Percentiles rank a stretch among this genome's conserved stretches.
These are phyloP conservation scores for Podospora appendiculata DNA, from an alignment of 495 filamentous ascomycete genomes.

Conservation along the genomic window DNA sequence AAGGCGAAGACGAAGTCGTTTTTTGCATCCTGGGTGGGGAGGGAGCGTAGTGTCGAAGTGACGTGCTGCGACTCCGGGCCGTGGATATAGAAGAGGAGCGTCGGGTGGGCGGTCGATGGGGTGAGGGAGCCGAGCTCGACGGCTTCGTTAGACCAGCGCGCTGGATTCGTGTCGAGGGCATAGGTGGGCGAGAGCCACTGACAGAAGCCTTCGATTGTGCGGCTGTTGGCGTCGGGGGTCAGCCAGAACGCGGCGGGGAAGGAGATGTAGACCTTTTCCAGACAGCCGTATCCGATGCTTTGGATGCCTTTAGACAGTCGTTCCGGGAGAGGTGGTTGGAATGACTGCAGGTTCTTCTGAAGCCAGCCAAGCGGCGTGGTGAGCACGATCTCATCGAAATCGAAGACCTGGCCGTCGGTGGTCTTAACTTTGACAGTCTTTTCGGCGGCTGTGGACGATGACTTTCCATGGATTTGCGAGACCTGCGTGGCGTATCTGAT, in stretches of 20 bases:
- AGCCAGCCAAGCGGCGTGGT: slow-evolving; percentile 87
- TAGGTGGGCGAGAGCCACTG: slow-evolving; percentile 62
- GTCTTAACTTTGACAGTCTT: slow-evolving; percentile 47
- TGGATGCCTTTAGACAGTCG: slow-evolving; percentile 64
- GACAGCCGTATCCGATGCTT: slow-evolving; percentile 72
- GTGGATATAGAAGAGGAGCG: slow-evolving; percentile 87
- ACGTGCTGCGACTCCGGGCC: slow-evolving; percentile 51
- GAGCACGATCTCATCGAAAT: slow-evolving; percentile 80
- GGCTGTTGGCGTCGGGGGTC: slow-evolving; percentile 12
- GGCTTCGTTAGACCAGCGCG: slow-evolving; percentile 68
- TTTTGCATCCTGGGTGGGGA: slow-evolving; percentile 29
- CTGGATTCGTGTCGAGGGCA: slow-evolving; percentile 51
- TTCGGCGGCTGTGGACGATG: slow-evolving; percentile 18
- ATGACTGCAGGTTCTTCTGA: slow-evolving; percentile 63
- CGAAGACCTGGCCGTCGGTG: slow-evolving; percentile 38
- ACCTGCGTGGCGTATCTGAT: slow-evolving; percentile 47
- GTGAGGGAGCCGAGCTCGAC: slow-evolving; percentile 70
- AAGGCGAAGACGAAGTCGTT: slow-evolving; percentile 44
- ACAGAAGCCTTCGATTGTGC: slow-evolving; percentile 48
- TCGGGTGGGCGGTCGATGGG: slow-evolving; percentile 58
- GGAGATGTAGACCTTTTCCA: slow-evolving; percentile 89
- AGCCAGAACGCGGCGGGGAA: slow-evolving; percentile 66
- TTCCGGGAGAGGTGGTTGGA: slow-evolving; percentile 60
- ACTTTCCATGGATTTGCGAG: slow-evolving; percentile 38
- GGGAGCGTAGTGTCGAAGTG: slow-evolving; percentile 29